phyloP scores from a whole-genome alignment of 2,329 filamentous ascomycete species.

The Mariannaea elegans region DNA sequence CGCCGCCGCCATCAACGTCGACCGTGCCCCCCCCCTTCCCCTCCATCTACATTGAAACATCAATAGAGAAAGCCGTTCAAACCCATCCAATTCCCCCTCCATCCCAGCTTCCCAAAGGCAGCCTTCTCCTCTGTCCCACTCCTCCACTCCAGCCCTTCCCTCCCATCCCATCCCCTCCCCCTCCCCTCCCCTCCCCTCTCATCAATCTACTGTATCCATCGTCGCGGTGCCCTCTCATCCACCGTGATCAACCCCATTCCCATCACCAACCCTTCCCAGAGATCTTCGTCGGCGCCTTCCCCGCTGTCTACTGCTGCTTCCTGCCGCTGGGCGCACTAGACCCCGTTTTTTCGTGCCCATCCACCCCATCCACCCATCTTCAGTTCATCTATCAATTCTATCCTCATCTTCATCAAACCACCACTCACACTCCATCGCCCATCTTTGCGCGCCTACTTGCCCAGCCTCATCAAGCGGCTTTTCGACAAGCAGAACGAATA shows the following conservation, averaged over 20 bases:
- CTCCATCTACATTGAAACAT: conserved; percentile 25
- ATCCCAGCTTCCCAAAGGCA: not conserved
- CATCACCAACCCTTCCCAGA: conserved; percentile 5
- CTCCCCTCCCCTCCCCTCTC: conserved; percentile 12
- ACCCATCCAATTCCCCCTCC: not conserved
- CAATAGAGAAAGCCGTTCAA: no score
- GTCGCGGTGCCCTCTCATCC: conserved; percentile 13
- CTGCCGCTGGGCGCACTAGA: conserved; percentile 24
- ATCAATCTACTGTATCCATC: conserved; percentile 6
- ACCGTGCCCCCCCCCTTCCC: conserved; percentile 27
- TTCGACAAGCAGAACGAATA: not conserved
- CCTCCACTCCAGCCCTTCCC: conserved; percentile 18
- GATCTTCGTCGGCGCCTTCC: conserved; percentile 15
- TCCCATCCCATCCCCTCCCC: conserved; percentile 8
- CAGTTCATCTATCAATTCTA: conserved; percentile 14
- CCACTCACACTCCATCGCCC: conserved; percentile 4
- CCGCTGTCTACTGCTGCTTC: conserved; percentile 19
- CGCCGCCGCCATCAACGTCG: conserved; percentile 38
- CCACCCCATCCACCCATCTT: conserved; percentile 21
- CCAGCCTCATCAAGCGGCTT: conserved; percentile 3
- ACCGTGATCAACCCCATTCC: conserved; percentile 11
- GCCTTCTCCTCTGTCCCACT: not conserved
- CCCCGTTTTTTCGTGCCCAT: conserved; percentile 20
- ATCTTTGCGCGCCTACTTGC: conserved; percentile 6
- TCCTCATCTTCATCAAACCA: conserved; percentile 12